These are phyloP conservation scores for Cyclostephanos tholiformis DNA, from an alignment of 108 stramenopile species.

Conservation along the genomic window DNA sequence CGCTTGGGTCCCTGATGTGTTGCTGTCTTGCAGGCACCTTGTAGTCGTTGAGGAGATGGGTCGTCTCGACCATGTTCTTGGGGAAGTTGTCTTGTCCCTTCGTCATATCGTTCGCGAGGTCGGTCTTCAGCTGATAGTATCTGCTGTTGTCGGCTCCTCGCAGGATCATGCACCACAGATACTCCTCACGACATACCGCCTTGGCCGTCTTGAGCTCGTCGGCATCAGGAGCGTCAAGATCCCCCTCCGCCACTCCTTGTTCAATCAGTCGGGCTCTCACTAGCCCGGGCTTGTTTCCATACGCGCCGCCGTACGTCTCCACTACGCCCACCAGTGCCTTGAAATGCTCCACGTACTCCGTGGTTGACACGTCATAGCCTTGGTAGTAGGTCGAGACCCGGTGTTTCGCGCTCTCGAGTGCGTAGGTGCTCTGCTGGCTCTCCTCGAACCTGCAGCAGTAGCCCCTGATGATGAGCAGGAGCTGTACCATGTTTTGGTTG, in stretches of 20 bases:
- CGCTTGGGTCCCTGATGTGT: no score
- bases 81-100: constrained; percentile 10
- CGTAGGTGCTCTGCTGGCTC: no score
- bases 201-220: no score
- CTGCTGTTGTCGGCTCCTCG: not conserved
- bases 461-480: constrained; percentile 6
- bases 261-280: not conserved
- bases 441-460: no score
- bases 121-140: not conserved
- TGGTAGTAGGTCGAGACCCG: no score
- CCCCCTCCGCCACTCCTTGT: not conserved
- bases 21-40: not conserved
- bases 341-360: no score
- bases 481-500: constrained; percentile 4
- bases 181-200: not conserved
- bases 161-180: constrained; percentile 1
- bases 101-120: constrained; percentile 2
- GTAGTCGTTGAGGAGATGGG: not conserved
- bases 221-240: not conserved
- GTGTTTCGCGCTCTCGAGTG: no score
- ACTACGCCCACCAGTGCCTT: no score
- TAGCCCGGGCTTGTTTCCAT: not conserved
- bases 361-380: no score
- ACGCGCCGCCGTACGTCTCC: no score
- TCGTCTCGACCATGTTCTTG: not conserved